Evolutionary conservation across 2,329 filamentous ascomycete species (phyloP), one percentile per base, ranked within the genome.

Genomic region (Penicillium rolfsii): DNA sequence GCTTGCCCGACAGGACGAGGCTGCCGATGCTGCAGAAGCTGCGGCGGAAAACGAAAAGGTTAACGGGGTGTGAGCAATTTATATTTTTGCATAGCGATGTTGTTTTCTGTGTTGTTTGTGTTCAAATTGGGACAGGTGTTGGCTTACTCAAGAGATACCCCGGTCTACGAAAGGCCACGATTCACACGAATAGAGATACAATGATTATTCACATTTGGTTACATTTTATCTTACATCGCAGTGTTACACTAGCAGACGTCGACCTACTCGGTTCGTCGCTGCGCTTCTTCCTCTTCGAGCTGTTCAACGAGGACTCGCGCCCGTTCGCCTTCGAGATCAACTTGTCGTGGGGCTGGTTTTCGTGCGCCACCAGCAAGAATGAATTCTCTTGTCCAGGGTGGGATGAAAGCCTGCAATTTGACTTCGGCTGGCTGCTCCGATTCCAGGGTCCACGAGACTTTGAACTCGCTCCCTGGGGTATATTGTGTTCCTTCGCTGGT

Each of bases 401-500:
- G 93, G 68, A 97, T 88, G 76, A 97, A 90, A 0, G 94, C 91
- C 80, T 90, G 93, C 38, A 93, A 71, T 67, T 83, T 85, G 16
- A 86, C 79, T 48, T 82, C 81, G 49, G 78, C 74, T 11, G 71
- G 69, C 35, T 71, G 70, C 48, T 80, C 81, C 28, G 80, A 80
- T 41, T 77, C 76, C 4, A 66, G 76, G 30, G 74, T 78, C 80
- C 82, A 83, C 35, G 82, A 79, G 35, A 90, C 74, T 61, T 85
- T 80, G 68, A 90, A 90, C 75, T 89, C 84, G 60, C 88, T 83
- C 0, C 82, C 83, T 0, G 85, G 82, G 61, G 80, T 85, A 72
- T 83, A 91, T 24, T 79, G 79, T 5, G 85, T 84, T 0, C 85
- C 84, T 64, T 90, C 87, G 59, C 87, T 90, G 2, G 89, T 90